These are phyloP conservation scores for Mikania micrantha DNA, from an alignment of 129 eudicot species.

Conservation along the genomic window DNA sequence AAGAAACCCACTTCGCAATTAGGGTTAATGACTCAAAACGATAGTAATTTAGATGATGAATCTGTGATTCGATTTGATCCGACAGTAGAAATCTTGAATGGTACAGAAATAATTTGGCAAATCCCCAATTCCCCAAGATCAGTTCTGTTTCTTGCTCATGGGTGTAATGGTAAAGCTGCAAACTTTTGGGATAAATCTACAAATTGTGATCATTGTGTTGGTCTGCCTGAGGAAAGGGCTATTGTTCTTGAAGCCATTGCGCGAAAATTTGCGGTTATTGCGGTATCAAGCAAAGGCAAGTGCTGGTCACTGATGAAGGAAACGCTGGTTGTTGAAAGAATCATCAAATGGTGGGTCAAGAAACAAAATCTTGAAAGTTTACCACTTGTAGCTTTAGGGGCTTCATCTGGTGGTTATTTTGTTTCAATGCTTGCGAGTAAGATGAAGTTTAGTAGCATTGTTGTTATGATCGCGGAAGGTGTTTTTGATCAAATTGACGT, in stretches of 20 bases:
- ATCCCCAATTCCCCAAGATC: constrained; percentile 69
- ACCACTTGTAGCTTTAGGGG: constrained; percentile 80
- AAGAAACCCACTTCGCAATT: constrained; percentile 32
- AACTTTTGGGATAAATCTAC: constrained; percentile 76
- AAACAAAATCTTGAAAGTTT: constrained; percentile 48
- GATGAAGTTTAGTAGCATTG: constrained; percentile 52
- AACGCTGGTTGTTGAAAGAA: constrained; percentile 29
- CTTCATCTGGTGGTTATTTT: constrained; percentile 95
- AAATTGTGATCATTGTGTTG: constrained; percentile 65
- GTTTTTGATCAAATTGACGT: constrained; percentile 48
- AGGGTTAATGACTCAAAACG: constrained; percentile 11
- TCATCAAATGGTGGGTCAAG: constrained; percentile 48
- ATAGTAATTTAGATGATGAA: constrained; percentile 21
- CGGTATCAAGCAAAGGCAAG: constrained; percentile 51
- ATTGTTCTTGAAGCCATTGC: constrained; percentile 62
- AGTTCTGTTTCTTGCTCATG: constrained; percentile 82
- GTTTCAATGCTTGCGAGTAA: constrained; percentile 67
- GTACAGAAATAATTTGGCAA: constrained; percentile 68
- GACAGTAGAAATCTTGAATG: constrained; percentile 42
- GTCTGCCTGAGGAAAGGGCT: constrained; percentile 85
- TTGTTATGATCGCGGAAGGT: constrained; percentile 84
- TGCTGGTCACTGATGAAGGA: constrained; percentile 84
- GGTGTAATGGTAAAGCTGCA: constrained; percentile 66
- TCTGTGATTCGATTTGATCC: constrained; percentile 37
- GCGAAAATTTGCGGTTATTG: constrained; percentile 68